A percentile compares a stretch with the other conserved stretches of the same genome.
These are phyloP conservation scores for Coccomyxa sp. DNA, from an alignment of 139 green algal genomes.

Conservation along the genomic window DNA sequence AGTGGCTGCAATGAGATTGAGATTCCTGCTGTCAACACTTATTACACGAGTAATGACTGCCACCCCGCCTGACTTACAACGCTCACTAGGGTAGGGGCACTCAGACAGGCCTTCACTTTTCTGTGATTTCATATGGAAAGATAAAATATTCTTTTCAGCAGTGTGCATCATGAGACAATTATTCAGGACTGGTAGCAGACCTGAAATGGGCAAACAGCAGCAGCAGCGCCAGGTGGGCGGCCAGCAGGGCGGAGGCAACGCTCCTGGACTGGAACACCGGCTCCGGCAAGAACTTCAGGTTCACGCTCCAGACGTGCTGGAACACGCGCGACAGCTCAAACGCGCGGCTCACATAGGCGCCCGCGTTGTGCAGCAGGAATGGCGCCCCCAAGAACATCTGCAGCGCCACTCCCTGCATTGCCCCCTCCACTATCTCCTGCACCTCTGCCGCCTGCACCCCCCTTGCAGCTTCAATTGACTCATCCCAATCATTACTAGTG, in stretches of 20 bases:
- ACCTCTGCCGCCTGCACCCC: slow-evolving; percentile 19
- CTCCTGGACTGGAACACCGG: slow-evolving; percentile 51
- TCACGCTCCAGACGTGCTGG: slow-evolving; percentile 75
- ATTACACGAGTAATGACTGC: no score
- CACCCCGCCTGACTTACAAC: no score
- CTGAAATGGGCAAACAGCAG: slow-evolving; percentile 41
- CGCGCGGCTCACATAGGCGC: slow-evolving; percentile 47
- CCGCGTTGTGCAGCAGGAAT: slow-evolving; percentile 55
- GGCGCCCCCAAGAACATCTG: slow-evolving; percentile 57
- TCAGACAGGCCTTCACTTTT: no score
- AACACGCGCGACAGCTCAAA: slow-evolving; percentile 82
- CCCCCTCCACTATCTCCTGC: slow-evolving; percentile 2
- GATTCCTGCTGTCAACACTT: no score
- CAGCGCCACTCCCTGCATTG: slow-evolving; percentile 25
- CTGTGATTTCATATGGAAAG: no score
- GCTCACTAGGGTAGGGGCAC: no score
- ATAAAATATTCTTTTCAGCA: no score
- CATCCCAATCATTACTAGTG: not conserved
- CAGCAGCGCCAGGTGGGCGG: slow-evolving; percentile 52
- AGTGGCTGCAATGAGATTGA: no score
- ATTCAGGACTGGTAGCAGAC: slow-evolving; percentile 13
- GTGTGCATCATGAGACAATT: no score
- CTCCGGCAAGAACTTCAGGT: slow-evolving; percentile 79
- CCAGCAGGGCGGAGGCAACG: slow-evolving; percentile 54
- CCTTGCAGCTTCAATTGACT: not conserved